Evolutionary conservation across 2,329 filamentous ascomycete genomes (phyloP).

Genomic region (Penicillium sp.): DNA sequence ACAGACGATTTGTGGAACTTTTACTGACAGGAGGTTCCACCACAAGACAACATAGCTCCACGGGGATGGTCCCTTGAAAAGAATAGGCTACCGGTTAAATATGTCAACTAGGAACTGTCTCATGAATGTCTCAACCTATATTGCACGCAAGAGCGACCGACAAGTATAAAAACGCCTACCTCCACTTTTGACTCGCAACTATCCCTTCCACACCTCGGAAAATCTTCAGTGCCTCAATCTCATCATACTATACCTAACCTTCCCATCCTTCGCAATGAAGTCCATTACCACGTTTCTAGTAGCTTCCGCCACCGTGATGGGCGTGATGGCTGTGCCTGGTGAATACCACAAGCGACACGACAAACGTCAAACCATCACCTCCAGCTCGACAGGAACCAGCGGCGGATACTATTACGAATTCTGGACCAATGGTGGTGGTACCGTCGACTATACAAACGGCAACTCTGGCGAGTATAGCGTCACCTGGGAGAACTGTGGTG

Average conservation of each 20-base stretch:
- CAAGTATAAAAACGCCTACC: neutral
- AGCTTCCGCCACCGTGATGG: neutral
- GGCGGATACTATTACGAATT: slow-evolving; percentile 53
- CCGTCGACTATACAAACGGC: slow-evolving; percentile 49
- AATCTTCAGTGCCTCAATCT: neutral
- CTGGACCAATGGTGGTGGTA: slow-evolving; percentile 50
- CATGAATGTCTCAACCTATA: neutral
- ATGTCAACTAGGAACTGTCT: neutral
- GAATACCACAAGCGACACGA: slow-evolving; percentile 2
- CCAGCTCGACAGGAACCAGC: slow-evolving; percentile 32
- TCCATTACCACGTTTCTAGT: neutral
- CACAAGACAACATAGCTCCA: neutral
- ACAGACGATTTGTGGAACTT: slow-evolving; percentile 3
- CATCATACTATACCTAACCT: neutral
- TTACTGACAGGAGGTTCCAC: neutral
- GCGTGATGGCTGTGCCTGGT: neutral
- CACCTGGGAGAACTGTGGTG: slow-evolving; percentile 12
- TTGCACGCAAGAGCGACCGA: neutral
- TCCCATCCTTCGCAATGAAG: neutral
- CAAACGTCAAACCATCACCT: slow-evolving; percentile 11
- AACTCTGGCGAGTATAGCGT: slow-evolving; percentile 34
- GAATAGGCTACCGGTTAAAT: slow-evolving; percentile 4
- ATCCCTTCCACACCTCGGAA: neutral
- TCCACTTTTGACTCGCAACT: neutral
- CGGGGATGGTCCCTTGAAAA: neutral